phyloP scores from a whole-genome alignment of 2,329 filamentous ascomycete species.

The Arthrobotrys pseudoclavata region DNA sequence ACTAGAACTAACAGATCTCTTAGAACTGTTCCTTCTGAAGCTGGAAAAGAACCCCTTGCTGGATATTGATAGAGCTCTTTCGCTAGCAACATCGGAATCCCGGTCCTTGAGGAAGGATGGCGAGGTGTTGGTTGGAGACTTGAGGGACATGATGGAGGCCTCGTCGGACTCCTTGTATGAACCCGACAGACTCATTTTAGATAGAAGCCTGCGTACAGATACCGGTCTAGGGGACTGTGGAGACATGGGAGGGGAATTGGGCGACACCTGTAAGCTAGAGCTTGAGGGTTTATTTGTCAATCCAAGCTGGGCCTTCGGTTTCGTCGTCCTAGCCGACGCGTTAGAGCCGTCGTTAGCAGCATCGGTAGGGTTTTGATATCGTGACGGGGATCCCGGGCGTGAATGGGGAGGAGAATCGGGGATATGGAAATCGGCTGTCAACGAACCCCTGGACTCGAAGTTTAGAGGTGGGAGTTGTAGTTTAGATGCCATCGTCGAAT shows the following conservation, averaged over 20 bases:
- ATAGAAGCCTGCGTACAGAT: conserved; percentile 52
- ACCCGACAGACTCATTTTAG: conserved; percentile 58
- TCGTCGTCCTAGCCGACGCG: conserved; percentile 28
- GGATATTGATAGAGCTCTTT: conserved; percentile 44
- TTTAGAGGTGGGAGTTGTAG: conserved; percentile 56
- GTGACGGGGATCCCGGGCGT: conserved; percentile 44
- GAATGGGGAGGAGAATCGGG: conserved; percentile 59
- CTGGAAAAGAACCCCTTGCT: conserved; percentile 58
- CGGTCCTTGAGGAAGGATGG: conserved; percentile 39
- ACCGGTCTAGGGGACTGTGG: conserved; percentile 53
- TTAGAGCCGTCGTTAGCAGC: conserved; percentile 25
- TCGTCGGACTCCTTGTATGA: conserved; percentile 60
- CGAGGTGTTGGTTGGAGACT: conserved; percentile 42
- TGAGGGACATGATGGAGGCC: conserved; percentile 53
- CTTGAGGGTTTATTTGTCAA: conserved; percentile 49
- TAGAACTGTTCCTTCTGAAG: conserved; percentile 58
- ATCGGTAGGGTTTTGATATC: conserved; percentile 23
- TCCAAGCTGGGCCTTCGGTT: conserved; percentile 1
- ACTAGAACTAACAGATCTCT: conserved; percentile 57
- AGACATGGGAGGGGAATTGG: conserved; percentile 58
- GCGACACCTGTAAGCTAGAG: conserved; percentile 54
- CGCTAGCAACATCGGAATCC: conserved; percentile 48
- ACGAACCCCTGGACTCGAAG: conserved; percentile 53
- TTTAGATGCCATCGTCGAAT: conserved; percentile 54
- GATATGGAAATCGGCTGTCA: conserved; percentile 57